Percentiles rank a stretch among this genome's conserved stretches.
Conservation (phyloP, 768 basidiomycete species). For the Xerocomus brunneocitrinus region DNA sequence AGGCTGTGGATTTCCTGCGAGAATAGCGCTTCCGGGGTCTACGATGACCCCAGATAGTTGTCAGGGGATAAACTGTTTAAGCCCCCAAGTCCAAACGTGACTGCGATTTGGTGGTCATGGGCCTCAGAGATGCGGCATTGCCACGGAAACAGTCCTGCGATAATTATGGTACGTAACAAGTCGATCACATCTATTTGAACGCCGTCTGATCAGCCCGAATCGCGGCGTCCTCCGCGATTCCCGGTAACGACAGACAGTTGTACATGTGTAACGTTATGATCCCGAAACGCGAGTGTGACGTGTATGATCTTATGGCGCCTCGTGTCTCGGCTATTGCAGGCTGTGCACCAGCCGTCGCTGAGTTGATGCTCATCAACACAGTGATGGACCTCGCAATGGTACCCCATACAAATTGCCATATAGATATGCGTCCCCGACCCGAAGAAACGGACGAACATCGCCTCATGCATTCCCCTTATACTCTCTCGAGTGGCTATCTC, state of each 20-base stretch:
- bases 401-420: slow-evolving; percentile 26
- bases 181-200: slow-evolving; percentile 19
- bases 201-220: slow-evolving; percentile 24
- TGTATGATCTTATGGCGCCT: slow-evolving; percentile 27
- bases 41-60: slow-evolving; percentile 10
- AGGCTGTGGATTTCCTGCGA: background rate
- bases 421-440: slow-evolving; percentile 35
- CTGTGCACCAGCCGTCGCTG: slow-evolving; percentile 28
- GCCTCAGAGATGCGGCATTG: background rate
- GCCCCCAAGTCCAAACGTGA: background rate
- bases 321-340: slow-evolving; percentile 26
- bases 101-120: background rate
- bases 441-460: slow-evolving; percentile 38
- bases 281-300: slow-evolving; percentile 29
- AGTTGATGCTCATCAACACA: slow-evolving; percentile 21
- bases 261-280: slow-evolving; percentile 23
- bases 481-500: slow-evolving; percentile 33
- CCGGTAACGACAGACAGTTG: slow-evolving; percentile 13
- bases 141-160: slow-evolving; percentile 14
- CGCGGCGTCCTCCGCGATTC: slow-evolving; percentile 24
- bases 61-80: slow-evolving; percentile 7
- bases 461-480: slow-evolving; percentile 28
- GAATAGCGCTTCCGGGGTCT: slow-evolving; percentile 13
- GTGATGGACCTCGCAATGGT: slow-evolving; percentile 23
- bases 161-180: slow-evolving; percentile 23